A percentile compares a stretch with the other conserved stretches of the same genome.
These are phyloP conservation scores for Russula vinacea DNA, from an alignment of 768 basidiomycete genomes.

Conservation along the genomic window DNA sequence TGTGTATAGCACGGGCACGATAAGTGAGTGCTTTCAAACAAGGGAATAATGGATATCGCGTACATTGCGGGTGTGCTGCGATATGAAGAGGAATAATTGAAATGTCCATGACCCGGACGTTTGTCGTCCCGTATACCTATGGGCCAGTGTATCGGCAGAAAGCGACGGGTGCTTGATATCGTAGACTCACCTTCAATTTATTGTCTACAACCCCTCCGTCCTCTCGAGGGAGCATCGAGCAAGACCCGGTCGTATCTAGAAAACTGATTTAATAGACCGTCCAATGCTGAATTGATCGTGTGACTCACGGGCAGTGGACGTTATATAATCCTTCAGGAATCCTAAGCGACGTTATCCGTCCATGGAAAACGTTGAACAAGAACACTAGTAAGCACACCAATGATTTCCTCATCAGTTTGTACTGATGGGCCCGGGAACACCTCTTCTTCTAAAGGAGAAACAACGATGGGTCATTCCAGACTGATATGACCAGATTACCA, in stretches of 20 bases:
- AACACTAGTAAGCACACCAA: background rate
- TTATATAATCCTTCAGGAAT: background rate
- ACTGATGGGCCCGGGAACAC: slow-evolving; percentile 15
- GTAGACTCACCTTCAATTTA: slow-evolving; percentile 21
- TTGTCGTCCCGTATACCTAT: slow-evolving; percentile 35
- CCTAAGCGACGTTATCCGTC: background rate
- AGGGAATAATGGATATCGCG: background rate
- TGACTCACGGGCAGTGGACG: slow-evolving; percentile 11
- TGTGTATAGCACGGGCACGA: background rate
- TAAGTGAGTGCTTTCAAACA: background rate
- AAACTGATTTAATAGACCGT: background rate
- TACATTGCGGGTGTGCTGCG: slow-evolving; percentile 31
- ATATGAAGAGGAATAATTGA: slow-evolving; percentile 35
- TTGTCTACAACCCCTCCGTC: slow-evolving; percentile 28
- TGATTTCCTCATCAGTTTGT: slow-evolving; percentile 24
- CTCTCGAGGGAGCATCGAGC: slow-evolving; percentile 26
- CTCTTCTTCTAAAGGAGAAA: slow-evolving; percentile 24
- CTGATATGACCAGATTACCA: background rate
- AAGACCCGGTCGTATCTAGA: slow-evolving; percentile 23
- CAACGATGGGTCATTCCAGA: background rate
- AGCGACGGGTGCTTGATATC: background rate
- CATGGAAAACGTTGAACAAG: background rate
- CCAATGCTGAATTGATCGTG: no score
- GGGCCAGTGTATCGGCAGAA: background rate
- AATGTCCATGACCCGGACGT: slow-evolving; percentile 36